phyloP scores from a whole-genome alignment of 495 filamentous ascomycete genomes.

The Hypoxylon fragiforme region DNA sequence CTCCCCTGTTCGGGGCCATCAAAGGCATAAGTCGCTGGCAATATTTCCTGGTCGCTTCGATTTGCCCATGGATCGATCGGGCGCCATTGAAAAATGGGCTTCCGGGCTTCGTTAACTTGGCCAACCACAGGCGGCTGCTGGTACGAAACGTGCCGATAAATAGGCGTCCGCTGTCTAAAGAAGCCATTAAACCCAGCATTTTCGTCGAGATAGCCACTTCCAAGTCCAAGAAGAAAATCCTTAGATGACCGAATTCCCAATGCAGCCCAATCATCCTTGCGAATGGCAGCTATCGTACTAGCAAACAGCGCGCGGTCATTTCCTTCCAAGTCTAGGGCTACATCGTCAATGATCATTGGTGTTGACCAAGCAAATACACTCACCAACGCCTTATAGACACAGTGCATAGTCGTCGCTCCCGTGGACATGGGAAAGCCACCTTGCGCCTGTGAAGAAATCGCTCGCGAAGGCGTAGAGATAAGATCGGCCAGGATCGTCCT shows the following conservation, averaged over 20 bases:
- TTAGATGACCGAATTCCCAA: slow-evolving; percentile 47
- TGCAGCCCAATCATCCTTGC: slow-evolving; percentile 47
- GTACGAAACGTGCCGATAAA: slow-evolving; percentile 38
- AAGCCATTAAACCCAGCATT: slow-evolving; percentile 48
- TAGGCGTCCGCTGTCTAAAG: slow-evolving; percentile 46
- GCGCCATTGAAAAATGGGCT: slow-evolving; percentile 48
- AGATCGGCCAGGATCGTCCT: slow-evolving; percentile 51
- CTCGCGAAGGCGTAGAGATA: slow-evolving; percentile 38
- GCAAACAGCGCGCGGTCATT: slow-evolving; percentile 44
- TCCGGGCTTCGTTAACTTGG: slow-evolving; percentile 40
- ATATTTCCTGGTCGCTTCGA: slow-evolving; percentile 28
- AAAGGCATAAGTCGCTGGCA: slow-evolving; percentile 39
- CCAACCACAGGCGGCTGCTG: slow-evolving; percentile 40
- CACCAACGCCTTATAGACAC: slow-evolving; percentile 52
- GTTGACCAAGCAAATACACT: slow-evolving; percentile 47
- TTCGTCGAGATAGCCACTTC: slow-evolving; percentile 47
- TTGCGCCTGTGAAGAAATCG: slow-evolving; percentile 37
- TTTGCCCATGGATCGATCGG: slow-evolving; percentile 46
- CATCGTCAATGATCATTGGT: slow-evolving; percentile 47
- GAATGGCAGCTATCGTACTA: slow-evolving; percentile 38
- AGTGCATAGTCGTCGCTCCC: slow-evolving; percentile 46
- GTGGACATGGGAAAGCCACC: slow-evolving; percentile 31
- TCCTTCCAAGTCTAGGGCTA: slow-evolving; percentile 37
- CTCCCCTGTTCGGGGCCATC: slow-evolving; percentile 43
- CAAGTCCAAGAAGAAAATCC: slow-evolving; percentile 50